Evolutionary conservation across 1,284 basidiomycete species (phyloP).

Genomic region (Trametes hirsuta): DNA sequence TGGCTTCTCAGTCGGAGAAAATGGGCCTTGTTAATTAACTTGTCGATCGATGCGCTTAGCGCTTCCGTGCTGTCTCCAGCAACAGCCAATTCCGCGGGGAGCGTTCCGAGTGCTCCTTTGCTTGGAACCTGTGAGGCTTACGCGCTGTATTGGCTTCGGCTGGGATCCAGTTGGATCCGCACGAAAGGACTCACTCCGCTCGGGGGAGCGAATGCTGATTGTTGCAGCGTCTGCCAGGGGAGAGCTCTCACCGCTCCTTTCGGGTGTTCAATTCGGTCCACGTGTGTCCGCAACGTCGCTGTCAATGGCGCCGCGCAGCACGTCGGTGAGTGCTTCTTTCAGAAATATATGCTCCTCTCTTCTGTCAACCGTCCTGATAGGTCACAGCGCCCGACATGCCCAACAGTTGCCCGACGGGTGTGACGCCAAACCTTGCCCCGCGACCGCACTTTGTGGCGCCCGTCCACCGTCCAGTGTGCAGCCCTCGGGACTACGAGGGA

Average conservation of each 20-base stretch:
- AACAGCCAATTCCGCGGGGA: constrained; percentile 1
- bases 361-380: constrained; percentile 19
- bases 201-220: neutral
- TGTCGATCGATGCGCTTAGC: constrained; percentile 6
- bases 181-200: neutral
- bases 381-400: constrained; percentile 12
- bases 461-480: neutral
- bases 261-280: constrained; percentile 16
- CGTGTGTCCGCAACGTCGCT: constrained; percentile 21
- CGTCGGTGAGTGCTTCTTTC: constrained; percentile 21
- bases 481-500: neutral
- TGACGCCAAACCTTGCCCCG: neutral
- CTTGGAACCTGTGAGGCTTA: neutral
- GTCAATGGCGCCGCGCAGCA: constrained; percentile 20
- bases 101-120: neutral
- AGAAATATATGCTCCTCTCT: constrained; percentile 17
- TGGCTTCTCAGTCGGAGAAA: neutral
- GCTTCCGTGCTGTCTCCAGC: constrained; percentile 4
- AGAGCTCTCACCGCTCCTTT: constrained; percentile 11
- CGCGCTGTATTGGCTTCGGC: neutral
- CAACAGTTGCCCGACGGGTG: constrained; percentile 6
- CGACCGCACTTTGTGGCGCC: neutral
- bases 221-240: neutral
- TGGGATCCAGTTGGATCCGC: neutral
- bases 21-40: constrained; percentile 6